Conservation (phyloP, 2,329 filamentous ascomycete genomes). For the Penicillium sp. region DNA sequence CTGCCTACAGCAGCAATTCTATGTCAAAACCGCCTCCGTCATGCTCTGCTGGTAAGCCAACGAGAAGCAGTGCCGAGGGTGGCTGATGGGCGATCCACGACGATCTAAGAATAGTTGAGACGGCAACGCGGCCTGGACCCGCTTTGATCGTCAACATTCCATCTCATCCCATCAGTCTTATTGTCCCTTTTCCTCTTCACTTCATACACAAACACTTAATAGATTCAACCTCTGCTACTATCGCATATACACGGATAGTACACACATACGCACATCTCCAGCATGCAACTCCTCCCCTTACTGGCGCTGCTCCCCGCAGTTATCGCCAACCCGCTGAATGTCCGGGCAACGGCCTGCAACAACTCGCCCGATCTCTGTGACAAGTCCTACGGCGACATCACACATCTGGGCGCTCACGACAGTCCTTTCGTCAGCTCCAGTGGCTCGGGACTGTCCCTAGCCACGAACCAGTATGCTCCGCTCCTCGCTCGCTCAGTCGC, state of each 20-base stretch:
- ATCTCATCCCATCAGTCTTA: not conserved
- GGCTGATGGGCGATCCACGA: conserved; percentile 21
- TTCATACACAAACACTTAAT: too few species aligned
- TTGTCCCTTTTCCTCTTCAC: not conserved
- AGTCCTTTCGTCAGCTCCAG: conserved; percentile 71
- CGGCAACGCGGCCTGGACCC: conserved; percentile 33
- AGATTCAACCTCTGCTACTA: too few species aligned
- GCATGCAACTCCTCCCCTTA: conserved; percentile 36
- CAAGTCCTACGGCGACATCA: conserved; percentile 74
- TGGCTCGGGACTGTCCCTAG: conserved; percentile 63
- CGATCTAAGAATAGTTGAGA: conserved; percentile 34
- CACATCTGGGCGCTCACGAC: conserved; percentile 77
- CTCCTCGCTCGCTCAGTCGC: not conserved
- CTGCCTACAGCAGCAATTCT: too few species aligned
- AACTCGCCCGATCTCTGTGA: conserved; percentile 77
- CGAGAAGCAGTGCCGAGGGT: not conserved
- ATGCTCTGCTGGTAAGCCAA: too few species aligned
- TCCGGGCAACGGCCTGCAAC: conserved; percentile 67
- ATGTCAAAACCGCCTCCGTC: too few species aligned
- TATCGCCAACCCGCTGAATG: conserved; percentile 32
- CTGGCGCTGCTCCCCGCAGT: conserved; percentile 35
- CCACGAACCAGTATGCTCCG: conserved; percentile 68
- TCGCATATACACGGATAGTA: not conserved
- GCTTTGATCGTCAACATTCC: conserved; percentile 17
- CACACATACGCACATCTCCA: conserved; percentile 2